Conservation (phyloP, 1,284 basidiomycete genomes). For the Puccinia novopanici region DNA sequence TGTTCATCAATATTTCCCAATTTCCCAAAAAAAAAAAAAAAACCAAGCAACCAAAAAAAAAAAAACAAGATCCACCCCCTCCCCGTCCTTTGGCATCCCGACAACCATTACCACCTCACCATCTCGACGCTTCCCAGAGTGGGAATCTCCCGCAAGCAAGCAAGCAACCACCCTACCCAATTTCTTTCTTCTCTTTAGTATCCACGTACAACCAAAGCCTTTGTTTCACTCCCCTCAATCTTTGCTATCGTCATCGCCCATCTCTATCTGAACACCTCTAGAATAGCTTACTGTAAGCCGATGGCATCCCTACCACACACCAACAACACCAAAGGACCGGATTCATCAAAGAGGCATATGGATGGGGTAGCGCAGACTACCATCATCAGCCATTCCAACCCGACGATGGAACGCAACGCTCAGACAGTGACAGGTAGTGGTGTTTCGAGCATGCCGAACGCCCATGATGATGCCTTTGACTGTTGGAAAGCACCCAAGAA, state of each 20-base stretch:
- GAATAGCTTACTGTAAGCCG: neutral
- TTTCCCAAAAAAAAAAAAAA: conserved; percentile 1
- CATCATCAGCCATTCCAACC: conserved; percentile 15
- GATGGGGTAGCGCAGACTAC: conserved; percentile 21
- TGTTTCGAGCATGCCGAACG: conserved; percentile 14
- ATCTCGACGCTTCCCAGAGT: neutral
- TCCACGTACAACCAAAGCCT: conserved; percentile 23
- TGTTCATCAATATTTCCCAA: neutral
- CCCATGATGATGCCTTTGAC: neutral
- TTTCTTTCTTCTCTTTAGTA: conserved; percentile 11
- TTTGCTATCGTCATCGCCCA: conserved; percentile 8
- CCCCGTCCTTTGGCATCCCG: neutral
- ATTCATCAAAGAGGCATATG: neutral
- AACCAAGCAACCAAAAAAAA: too few relatives aligned
- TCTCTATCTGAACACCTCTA: neutral
- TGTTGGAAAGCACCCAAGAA: neutral
- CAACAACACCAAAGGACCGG: conserved; percentile 3
- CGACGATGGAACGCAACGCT: conserved; percentile 24
- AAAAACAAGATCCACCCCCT: neutral
- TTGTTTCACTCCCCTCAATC: conserved; percentile 4
- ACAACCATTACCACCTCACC: neutral
- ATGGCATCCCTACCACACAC: conserved; percentile 8
- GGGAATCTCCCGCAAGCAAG: neutral
- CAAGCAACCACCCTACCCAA: neutral
- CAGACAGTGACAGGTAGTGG: neutral